Percentiles rank a stretch among this genome's conserved stretches.
These are phyloP conservation scores for Microdochium trichocladiopsis DNA, from an alignment of 2,329 filamentous ascomycete genomes.

Conservation along the genomic window DNA sequence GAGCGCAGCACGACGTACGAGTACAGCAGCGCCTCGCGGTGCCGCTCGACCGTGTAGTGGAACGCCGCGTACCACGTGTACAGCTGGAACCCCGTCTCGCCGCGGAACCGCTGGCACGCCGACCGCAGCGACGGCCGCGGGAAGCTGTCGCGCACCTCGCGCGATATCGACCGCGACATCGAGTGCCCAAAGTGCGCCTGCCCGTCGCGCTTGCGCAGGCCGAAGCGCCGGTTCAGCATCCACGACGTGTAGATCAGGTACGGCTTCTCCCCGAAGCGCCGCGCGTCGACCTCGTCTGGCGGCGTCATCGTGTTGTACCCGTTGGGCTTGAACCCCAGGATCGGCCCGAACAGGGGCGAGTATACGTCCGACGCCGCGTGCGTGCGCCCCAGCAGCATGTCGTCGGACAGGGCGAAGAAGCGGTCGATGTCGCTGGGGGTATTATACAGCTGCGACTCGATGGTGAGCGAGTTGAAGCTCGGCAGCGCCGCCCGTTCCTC, in stretches of 20 bases:
- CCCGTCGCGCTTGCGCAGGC: neutral
- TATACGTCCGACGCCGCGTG: neutral
- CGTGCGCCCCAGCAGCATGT: neutral
- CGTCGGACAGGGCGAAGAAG: neutral
- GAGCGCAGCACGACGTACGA: neutral
- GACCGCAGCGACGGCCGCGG: neutral
- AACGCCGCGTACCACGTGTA: conserved; percentile 1
- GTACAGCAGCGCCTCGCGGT: conserved; percentile 1
- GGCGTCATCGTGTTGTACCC: neutral
- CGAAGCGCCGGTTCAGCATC: neutral
- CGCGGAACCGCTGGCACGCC: neutral
- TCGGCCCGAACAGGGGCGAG: neutral
- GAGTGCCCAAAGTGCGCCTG: neutral
- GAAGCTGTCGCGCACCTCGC: neutral
- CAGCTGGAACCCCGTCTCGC: conserved; percentile 1
- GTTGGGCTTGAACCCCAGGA: neutral
- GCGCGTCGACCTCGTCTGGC: neutral
- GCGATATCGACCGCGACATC: neutral
- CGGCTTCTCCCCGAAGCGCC: neutral
- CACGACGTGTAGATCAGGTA: conserved; percentile 1
- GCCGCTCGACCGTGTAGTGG: neutral
- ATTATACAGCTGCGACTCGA: neutral
- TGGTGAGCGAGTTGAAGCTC: neutral
- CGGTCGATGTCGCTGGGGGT: neutral
- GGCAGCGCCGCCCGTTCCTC: neutral